Evolutionary conservation across 768 basidiomycete genomes (phyloP).

Genomic region (Antrodiella citrinella): DNA sequence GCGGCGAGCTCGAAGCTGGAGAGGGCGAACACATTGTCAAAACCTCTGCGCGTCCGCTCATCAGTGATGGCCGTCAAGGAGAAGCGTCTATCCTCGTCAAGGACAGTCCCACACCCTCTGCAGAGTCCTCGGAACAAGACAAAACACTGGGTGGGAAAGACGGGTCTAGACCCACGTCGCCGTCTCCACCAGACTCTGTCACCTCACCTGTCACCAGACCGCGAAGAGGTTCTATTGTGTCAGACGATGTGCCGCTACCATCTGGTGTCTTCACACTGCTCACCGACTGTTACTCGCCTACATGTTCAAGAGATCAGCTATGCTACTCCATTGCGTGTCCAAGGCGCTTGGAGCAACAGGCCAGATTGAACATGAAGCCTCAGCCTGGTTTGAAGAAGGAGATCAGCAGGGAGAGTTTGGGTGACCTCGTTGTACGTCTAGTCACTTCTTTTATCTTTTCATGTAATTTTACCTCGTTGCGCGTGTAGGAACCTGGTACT

Average conservation of each 20-base stretch:
- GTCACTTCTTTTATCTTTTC: conserved; percentile 2
- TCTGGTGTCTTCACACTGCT: conserved; percentile 93
- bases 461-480: conserved; percentile 9
- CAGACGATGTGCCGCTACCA: conserved; percentile 69
- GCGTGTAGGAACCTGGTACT: conserved; percentile 64
- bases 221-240: conserved; percentile 34
- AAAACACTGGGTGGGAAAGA: conserved; percentile 15
- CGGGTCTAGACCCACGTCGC: conserved; percentile 16
- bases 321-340: conserved; percentile 99
- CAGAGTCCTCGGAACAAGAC: conserved; percentile 14
- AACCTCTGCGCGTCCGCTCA: conserved; percentile 16
- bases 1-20: conserved; percentile 51
- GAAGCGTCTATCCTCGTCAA: conserved; percentile 17
- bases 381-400: conserved; percentile 84
- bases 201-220: conserved; percentile 21
- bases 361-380: conserved; percentile 88
- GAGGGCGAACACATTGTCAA: conserved; percentile 22
- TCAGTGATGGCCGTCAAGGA: conserved; percentile 22
- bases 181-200: conserved; percentile 18
- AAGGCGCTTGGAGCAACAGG: conserved; percentile 87
- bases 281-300: conserved; percentile 97
- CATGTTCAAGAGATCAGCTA: conserved; percentile 87
- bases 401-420: conserved; percentile 72
- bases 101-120: conserved; percentile 23
- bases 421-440: conserved; percentile 60